These are phyloP conservation scores for Leishmania amazonensis DNA, from an alignment of 208 protist species.

Conservation along the genomic window DNA sequence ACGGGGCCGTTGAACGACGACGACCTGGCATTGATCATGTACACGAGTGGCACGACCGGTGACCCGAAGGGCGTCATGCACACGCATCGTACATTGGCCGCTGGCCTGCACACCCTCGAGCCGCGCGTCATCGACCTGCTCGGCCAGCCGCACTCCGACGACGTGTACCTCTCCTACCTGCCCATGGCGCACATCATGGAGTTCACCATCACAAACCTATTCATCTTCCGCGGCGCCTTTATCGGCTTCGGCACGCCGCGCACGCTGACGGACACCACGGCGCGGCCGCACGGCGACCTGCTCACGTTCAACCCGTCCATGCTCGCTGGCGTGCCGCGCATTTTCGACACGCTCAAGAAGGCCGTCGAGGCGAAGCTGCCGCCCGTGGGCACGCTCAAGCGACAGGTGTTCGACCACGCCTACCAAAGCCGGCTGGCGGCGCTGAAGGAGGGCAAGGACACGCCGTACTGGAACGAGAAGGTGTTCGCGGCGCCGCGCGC, in stretches of 20 bases:
- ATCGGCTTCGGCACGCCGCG: conserved; percentile 80
- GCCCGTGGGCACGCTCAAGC: conserved; percentile 64
- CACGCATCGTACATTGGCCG: conserved; percentile 70
- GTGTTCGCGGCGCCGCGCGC: conserved; percentile 65
- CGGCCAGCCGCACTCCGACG: conserved; percentile 10
- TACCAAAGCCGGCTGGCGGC: conserved; percentile 66
- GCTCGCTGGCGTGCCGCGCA: conserved; percentile 84
- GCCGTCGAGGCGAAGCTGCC: conserved; percentile 80
- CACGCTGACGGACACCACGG: conserved; percentile 76
- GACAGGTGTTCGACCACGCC: conserved; percentile 70
- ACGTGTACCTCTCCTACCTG: conserved; percentile 89
- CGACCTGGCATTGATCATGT: conserved; percentile 54
- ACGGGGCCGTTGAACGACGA: conserved; percentile 30
- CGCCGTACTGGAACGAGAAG: conserved; percentile 84
- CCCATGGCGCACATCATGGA: conserved; percentile 95
- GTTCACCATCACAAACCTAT: conserved; percentile 72
- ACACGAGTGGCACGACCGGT: conserved; percentile 90
- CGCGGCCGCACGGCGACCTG: conserved; percentile 84
- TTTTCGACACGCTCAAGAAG: conserved; percentile 88
- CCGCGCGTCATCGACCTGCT: conserved; percentile 28
- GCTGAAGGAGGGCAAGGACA: conserved; percentile 76
- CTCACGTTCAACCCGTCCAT: conserved; percentile 74
- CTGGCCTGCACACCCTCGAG: conserved; percentile 54
- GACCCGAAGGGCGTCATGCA: conserved; percentile 92
- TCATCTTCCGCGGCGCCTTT: conserved; percentile 67